Evolutionary conservation across 495 filamentous ascomycete species (phyloP).

Genomic region (Chaetomium tenue): DNA sequence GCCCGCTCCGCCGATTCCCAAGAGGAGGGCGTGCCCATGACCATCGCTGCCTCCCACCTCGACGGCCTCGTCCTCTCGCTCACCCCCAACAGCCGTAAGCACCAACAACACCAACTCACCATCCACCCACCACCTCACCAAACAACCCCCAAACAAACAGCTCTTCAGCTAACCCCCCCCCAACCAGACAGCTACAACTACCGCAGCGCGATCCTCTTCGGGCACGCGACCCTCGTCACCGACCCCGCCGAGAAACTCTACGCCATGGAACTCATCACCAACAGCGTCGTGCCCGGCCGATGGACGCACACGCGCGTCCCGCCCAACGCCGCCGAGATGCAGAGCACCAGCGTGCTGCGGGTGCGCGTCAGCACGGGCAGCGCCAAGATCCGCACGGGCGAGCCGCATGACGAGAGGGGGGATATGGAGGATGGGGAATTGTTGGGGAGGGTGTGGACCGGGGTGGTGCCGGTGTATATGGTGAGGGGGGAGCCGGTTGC

Average conservation of each 20-base stretch:
- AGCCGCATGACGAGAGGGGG: slow-evolving; percentile 66
- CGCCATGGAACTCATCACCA: slow-evolving; percentile 80
- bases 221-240: slow-evolving; percentile 66
- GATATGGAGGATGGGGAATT: slow-evolving; percentile 65
- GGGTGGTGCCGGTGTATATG: slow-evolving; percentile 74
- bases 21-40: slow-evolving; percentile 56
- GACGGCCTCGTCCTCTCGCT: slow-evolving; percentile 76
- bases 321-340: slow-evolving; percentile 73
- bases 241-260: slow-evolving; percentile 71
- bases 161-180: too few relatives aligned
- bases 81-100: slow-evolving; percentile 56
- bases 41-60: slow-evolving; percentile 62
- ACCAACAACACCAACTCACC: too few relatives aligned
- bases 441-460: slow-evolving; percentile 67
- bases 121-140: too few relatives aligned
- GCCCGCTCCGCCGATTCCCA: slow-evolving; percentile 46
- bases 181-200: slow-evolving; percentile 80
- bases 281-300: slow-evolving; percentile 65
- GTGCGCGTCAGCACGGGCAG: slow-evolving; percentile 69
- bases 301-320: slow-evolving; percentile 71
- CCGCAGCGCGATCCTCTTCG: slow-evolving; percentile 77
- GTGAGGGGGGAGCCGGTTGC: slow-evolving; percentile 67
- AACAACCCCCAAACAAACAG: too few relatives aligned
- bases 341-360: slow-evolving; percentile 69
- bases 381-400: slow-evolving; percentile 72